Evolutionary conservation across 2,329 filamentous ascomycete genomes (phyloP).

Genomic region (Xylariaceae sp.): DNA sequence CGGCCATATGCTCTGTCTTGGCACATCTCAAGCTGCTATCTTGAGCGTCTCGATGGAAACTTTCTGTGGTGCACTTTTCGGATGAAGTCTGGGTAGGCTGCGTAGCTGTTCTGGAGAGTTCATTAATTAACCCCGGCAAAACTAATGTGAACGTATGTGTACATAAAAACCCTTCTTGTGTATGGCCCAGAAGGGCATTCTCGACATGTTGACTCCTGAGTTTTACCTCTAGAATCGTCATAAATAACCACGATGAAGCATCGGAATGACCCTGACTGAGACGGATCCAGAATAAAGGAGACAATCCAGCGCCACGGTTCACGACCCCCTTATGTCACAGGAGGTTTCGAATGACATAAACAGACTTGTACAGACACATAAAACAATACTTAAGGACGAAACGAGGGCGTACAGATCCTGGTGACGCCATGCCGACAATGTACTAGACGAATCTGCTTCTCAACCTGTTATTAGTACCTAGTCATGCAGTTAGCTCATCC

Average conservation of each 20-base stretch:
- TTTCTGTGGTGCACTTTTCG: background rate
- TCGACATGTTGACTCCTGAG: too few relatives aligned
- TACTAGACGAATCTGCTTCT: background rate
- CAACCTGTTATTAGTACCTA: background rate
- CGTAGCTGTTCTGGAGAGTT: too few relatives aligned
- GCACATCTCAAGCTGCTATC: too few relatives aligned
- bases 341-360: background rate
- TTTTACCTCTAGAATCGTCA: background rate
- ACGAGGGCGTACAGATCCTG: too few relatives aligned
- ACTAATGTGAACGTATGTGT: too few relatives aligned
- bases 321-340: background rate
- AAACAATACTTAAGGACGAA: too few relatives aligned
- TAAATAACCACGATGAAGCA: background rate
- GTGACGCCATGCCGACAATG: too few relatives aligned
- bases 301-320: background rate
- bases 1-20: background rate
- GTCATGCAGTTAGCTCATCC: background rate
- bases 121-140: too few relatives aligned
- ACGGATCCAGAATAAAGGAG: background rate
- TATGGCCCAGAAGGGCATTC: too few relatives aligned
- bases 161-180: too few relatives aligned
- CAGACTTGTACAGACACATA: background rate
- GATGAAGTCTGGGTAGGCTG: too few relatives aligned
- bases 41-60: too few relatives aligned
- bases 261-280: background rate